Base-by-base conservation (phyloP, 2,329 filamentous ascomycete species). In the Botryotinia narcissicola region DNA sequence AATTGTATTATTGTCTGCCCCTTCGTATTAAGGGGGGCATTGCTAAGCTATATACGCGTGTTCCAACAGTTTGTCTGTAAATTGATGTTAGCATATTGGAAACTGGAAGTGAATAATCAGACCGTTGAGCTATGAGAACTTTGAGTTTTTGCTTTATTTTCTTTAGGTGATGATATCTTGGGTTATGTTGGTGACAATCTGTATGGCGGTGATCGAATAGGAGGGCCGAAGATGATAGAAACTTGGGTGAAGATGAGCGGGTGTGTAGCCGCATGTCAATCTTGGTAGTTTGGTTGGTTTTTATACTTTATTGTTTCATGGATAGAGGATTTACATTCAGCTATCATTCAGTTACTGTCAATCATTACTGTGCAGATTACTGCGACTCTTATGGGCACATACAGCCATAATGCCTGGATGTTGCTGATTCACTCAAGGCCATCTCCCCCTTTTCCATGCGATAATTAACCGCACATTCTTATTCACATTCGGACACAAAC, bases 401-500 rank as follows among this genome's bases (percentile, higher is more conserved):
- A n/a, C 0, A 40, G 0, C 0, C n/a, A 7, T 6, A 12, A 29
- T 37, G 6, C 1, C 8, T 40, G 3, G 1, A 16, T 29, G 4
- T 54, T n/a, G 12, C 5, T 67, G 16, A 51, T 37, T 51, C 42
- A 54, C 35, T 18, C 32, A 18, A 14, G 6, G 6, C 12, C 46
- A 40, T 40, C 16, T 40, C 46, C n/a, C 48, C 22, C 22, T 9
- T 22, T 66, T n/a, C 20, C 4, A 20, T 54, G 35, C 48, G 22
- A 40, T 67, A 12, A 20, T 54, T 67, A 32, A 22, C 61, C n/a
- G 42, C 14, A n/a, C 42, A 9, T 46, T 32, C 12, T 22, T 32
- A 42, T 61, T 37, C 32, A 40, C 35, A 3, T 25, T 10, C 37
- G 37, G 12, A 22, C 14, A 22, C 3, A n/a, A 25, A n/a, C 29